These are phyloP conservation scores for Thelonectria discophora DNA, from an alignment of 2,329 filamentous ascomycete species.

Conservation along the genomic window DNA sequence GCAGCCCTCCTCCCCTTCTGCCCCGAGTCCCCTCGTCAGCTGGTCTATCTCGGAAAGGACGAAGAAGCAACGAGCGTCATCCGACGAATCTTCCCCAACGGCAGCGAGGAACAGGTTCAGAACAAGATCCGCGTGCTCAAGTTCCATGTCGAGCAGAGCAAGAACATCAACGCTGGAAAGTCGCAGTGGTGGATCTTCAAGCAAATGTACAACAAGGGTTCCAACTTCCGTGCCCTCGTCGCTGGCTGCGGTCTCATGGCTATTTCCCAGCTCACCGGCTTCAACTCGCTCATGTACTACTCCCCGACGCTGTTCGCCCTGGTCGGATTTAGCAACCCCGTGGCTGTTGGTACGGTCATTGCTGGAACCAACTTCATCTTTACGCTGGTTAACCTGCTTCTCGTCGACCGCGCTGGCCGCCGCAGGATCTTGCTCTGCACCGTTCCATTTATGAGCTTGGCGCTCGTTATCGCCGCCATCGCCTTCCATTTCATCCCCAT, in stretches of 20 bases:
- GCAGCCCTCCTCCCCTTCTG: conserved; percentile 54
- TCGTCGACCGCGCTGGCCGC: conserved; percentile 57
- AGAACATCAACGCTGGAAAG: conserved; percentile 51
- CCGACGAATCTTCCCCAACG: conserved; percentile 52
- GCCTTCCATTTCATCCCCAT: conserved; percentile 54
- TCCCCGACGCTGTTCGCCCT: conserved; percentile 58
- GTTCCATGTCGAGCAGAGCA: conserved; percentile 49
- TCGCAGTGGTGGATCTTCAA: conserved; percentile 53
- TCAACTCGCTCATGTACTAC: conserved; percentile 63
- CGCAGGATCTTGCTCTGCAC: conserved; percentile 55
- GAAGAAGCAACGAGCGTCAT: conserved; percentile 53
- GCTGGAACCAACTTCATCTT: conserved; percentile 60
- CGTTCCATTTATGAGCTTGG: conserved; percentile 54
- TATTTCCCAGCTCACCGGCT: conserved; percentile 60
- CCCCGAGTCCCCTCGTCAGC: conserved; percentile 58
- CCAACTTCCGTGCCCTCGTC: conserved; percentile 56
- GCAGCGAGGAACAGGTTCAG: conserved; percentile 52
- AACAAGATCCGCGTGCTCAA: conserved; percentile 55
- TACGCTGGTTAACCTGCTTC: conserved; percentile 56
- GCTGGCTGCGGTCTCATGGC: conserved; percentile 62
- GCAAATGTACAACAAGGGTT: conserved; percentile 54
- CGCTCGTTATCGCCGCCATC: conserved; percentile 53
- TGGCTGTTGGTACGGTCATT: conserved; percentile 56
- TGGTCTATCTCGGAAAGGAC: conserved; percentile 52
- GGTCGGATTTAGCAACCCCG: conserved; percentile 59